Base-by-base conservation (phyloP, 225 moss, liverwort and hornwort species). In the Rhytidiadelphus loreus region DNA sequence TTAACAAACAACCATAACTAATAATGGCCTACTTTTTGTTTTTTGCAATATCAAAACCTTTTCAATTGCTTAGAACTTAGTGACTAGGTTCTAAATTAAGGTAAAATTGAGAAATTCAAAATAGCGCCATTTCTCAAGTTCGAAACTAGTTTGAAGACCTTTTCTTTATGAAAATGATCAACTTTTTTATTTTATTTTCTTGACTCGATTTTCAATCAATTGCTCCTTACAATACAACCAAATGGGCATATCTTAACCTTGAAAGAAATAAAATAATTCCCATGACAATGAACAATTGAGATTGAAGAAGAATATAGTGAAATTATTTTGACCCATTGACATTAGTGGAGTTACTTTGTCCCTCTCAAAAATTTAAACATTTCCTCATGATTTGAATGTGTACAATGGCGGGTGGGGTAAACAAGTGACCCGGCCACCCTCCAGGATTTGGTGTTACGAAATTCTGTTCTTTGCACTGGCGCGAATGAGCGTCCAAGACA, bases 121-220 rank as follows among this genome's bases (percentile, higher is more conserved):
- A 41, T 43, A n/a, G 0, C 29, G 6, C 16, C 9, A 72, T 10
- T 29, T 1, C 0, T 29, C 9, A 44, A 16, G 1, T 44, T n/a
- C 9, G 16, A 72, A 28, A 43, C 6, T 16, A 73, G 2, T 73
- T 44, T 46, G 11, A 73, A 73, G 17, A 26, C 3, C 9, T 44
- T 72, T 44, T 12, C 5, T 43, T 41, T 16, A 2, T 8, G 2
- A 26, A 0, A 48, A 10, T 46, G 46, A 13, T 29, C 4, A 44
- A n/a, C n/a, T n/a, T n/a, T n/a, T n/a, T n/a, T n/a, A n/a, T n/a
- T n/a, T n/a, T n/a, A n/a, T n/a, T n/a, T n/a, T n/a, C n/a, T n/a
- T n/a, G n/a, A n/a, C 8, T 71, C 28, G 3, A 9, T 44, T 43
- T 28, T 44, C 2, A 55, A 37, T 24, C 3, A 24, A 77, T 6